Base-by-base conservation (phyloP, 2,329 filamentous ascomycete species). In the Fusarium coffeatum region DNA sequence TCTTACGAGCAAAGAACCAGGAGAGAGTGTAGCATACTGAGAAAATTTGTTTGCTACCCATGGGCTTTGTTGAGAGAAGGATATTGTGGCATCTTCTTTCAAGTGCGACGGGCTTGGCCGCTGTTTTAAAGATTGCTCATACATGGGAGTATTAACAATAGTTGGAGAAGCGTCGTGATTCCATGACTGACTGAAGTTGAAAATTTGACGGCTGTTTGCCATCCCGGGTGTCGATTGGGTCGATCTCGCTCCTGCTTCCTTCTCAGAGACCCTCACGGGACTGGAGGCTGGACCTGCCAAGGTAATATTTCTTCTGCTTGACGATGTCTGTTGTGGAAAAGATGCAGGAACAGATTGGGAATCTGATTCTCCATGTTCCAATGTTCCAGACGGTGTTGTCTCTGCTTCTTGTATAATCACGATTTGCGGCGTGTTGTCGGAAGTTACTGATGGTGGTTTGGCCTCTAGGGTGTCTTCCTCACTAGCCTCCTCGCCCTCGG, bases 41-140 rank as follows among this genome's bases (percentile, higher is more conserved):
- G 74, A 76, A 11, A 74, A 64, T 37, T 66, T 64, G 12, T 41
- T 46, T 18, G 15, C 37, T 9, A 63, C 65, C 74, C 74, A 76
- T 22, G 74, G 74, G 22, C 72, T 76, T 45, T 76, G 74, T 23
- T 76, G 72, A 13, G 74, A 76, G 30, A 58, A 45, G 11, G 66
- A 40, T 43, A 76, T 25, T 41, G 49, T 56, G 7, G n/a, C 11
- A 20, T 50, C 34, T 46, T 48, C 51, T 32, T 59, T 58, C 20
- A 49, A 25, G n/a, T 18, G 28, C 11, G 41, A 23, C 11, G 48
- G 49, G 41, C 34, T 41, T 27, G 46, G 23, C 34, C 51, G 40
- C n/a, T 41, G 46, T 22, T 27, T 27, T 12, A 45, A 9, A 15
- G 34, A 45, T 28, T 15, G 30, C 8, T 53, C 41, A 13, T 37